Evolutionary conservation across 225 moss, liverwort and hornwort genomes (phyloP).

Genomic region (Rhytidiadelphus loreus): DNA sequence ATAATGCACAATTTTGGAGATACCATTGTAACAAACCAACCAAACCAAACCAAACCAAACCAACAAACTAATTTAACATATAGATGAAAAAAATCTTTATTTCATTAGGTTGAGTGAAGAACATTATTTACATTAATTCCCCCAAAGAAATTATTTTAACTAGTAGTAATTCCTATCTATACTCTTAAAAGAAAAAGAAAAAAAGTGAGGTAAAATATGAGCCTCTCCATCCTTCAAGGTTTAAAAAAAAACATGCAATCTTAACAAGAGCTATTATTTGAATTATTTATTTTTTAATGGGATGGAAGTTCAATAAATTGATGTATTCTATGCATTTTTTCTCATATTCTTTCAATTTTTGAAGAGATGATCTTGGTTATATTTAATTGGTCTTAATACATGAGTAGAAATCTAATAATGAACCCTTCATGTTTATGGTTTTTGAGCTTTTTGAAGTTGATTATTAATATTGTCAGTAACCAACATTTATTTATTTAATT

Average conservation of each 20-base stretch:
- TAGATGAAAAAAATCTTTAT: not conserved
- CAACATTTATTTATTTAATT: too few species aligned
- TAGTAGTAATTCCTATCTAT: not conserved
- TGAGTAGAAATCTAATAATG: not conserved
- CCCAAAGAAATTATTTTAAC: not conserved
- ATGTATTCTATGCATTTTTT: not conserved
- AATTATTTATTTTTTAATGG: not conserved
- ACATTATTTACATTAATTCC: rapidly evolving
- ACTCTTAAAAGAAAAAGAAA: not conserved
- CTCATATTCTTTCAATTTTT: not conserved
- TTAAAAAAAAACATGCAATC: not conserved
- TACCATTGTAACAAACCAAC: too few species aligned
- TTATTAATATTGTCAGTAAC: not conserved
- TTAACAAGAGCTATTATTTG: not conserved
- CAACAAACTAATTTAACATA: too few species aligned
- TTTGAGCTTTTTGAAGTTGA: not conserved
- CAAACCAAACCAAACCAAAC: too few species aligned
- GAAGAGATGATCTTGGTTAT: not conserved
- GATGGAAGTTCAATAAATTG: not conserved
- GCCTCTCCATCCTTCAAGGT: too few species aligned
- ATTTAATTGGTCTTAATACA: not conserved
- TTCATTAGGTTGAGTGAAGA: too few species aligned
- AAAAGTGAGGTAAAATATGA: not conserved
- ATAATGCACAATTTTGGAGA: too few species aligned
- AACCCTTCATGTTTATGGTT: rapidly evolving